phyloP scores from a whole-genome alignment of 768 basidiomycete genomes.

The Saitozyma sp. region DNA sequence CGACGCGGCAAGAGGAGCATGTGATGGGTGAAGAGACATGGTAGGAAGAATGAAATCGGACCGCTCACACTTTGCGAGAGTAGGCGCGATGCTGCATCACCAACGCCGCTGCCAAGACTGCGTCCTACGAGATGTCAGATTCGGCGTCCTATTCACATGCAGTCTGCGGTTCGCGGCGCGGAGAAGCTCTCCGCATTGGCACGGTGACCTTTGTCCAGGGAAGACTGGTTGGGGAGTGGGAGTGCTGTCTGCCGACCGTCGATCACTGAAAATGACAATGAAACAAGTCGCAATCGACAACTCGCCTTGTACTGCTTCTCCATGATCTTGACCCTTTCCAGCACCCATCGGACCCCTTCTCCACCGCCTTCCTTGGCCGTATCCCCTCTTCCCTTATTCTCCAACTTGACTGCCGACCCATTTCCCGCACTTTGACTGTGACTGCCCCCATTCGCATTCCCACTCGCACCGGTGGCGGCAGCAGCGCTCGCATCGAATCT shows the following conservation, averaged over 20 bases:
- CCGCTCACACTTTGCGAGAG: conserved; percentile 5
- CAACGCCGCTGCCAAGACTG: conserved; percentile 16
- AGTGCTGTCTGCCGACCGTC: too few species aligned
- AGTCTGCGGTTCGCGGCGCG: background rate
- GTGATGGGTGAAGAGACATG: too few species aligned
- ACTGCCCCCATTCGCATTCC: background rate
- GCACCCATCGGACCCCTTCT: conserved; percentile 17
- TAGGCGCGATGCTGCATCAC: conserved; percentile 15
- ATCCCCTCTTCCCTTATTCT: background rate
- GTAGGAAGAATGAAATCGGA: background rate
- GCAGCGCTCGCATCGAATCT: background rate
- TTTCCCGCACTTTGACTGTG: background rate
- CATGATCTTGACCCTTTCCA: conserved; percentile 10
- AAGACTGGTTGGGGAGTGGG: too few species aligned
- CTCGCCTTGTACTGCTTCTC: conserved; percentile 17
- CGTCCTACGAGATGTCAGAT: conserved; percentile 17
- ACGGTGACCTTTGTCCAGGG: too few species aligned
- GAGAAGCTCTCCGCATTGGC: too few species aligned
- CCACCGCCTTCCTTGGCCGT: conserved; percentile 2
- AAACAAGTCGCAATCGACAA: background rate
- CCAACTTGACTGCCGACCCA: background rate
- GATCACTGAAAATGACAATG: too few species aligned
- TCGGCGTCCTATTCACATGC: background rate
- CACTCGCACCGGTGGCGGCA: background rate
- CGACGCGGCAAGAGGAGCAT: too few species aligned